Conservation (phyloP, 1,284 basidiomycete genomes). For the Coniferiporia sulphurascens region DNA sequence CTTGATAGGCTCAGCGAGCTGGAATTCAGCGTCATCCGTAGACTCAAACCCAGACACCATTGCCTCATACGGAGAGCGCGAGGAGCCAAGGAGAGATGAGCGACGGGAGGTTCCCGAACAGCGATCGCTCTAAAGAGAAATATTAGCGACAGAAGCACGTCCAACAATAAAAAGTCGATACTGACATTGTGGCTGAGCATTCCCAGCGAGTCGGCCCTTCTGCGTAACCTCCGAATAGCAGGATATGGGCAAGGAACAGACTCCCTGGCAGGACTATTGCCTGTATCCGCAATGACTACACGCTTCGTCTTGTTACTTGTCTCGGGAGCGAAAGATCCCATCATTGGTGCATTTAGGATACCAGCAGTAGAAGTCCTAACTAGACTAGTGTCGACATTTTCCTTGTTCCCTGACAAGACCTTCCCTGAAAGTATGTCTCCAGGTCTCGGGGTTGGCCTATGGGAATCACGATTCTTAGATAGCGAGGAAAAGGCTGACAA, state of each 20-base stretch:
- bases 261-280: constrained; percentile 28
- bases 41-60: constrained; percentile 28
- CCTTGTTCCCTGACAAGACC: constrained; percentile 40
- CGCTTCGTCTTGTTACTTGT: constrained; percentile 5
- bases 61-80: constrained; percentile 14
- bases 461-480: neutral
- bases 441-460: constrained; percentile 42
- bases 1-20: constrained; percentile 51
- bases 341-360: neutral
- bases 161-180: constrained; percentile 6
- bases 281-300: constrained; percentile 55
- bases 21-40: constrained; percentile 31
- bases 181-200: constrained; percentile 21
- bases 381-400: constrained; percentile 27
- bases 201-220: constrained; percentile 16
- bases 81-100: constrained; percentile 23
- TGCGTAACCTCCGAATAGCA: constrained; percentile 13
- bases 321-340: constrained; percentile 14
- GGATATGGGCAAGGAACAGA: constrained; percentile 66
- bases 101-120: constrained; percentile 24
- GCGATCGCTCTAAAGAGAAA: constrained; percentile 30
- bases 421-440: constrained; percentile 62
- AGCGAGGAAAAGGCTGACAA: neutral
- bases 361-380: neutral
- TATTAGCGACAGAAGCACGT: constrained; percentile 14